Percentiles rank a stretch among this genome's conserved stretches.
phyloP scores from a whole-genome alignment of 192 early-diverging fungal species.

The Backusella sp. region DNA sequence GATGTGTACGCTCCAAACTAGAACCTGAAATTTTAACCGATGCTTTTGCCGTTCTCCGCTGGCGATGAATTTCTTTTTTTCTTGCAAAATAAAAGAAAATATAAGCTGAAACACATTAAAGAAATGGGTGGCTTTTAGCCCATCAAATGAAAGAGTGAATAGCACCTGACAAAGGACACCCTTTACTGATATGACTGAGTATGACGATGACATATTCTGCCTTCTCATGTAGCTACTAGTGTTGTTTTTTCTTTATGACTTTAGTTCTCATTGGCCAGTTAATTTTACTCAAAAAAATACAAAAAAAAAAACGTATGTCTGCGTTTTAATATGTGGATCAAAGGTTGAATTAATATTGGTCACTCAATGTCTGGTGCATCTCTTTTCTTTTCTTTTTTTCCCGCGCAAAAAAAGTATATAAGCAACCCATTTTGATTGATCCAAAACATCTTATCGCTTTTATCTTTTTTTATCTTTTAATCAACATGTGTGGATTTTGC shows the following conservation, averaged over 20 bases:
- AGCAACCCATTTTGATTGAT: background rate
- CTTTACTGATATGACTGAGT: no score
- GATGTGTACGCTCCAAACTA: background rate
- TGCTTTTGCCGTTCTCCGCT: background rate
- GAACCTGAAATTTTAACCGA: background rate
- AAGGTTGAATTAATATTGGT: background rate
- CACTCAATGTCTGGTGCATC: background rate
- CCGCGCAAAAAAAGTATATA: background rate
- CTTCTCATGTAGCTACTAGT: no score
- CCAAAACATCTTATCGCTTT: background rate
- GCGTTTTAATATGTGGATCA: no score
- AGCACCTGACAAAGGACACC: background rate
- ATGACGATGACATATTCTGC: no score
- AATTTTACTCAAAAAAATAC: background rate
- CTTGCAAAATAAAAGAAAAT: background rate
- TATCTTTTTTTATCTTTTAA: slow-evolving; percentile 5
- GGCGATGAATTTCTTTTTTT: background rate
- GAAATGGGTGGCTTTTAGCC: background rate
- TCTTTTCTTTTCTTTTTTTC: background rate
- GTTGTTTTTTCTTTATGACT: no score
- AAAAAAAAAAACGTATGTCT: background rate
- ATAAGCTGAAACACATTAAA: background rate
- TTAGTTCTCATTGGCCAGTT: no score
- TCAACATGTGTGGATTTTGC: slow-evolving; percentile 15
- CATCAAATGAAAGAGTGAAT: background rate